A percentile compares a stretch with the other conserved stretches of the same genome.
Evolutionary conservation across 2,329 filamentous ascomycete genomes (phyloP).

Genomic region (Ascocoryne sarcoides): DNA sequence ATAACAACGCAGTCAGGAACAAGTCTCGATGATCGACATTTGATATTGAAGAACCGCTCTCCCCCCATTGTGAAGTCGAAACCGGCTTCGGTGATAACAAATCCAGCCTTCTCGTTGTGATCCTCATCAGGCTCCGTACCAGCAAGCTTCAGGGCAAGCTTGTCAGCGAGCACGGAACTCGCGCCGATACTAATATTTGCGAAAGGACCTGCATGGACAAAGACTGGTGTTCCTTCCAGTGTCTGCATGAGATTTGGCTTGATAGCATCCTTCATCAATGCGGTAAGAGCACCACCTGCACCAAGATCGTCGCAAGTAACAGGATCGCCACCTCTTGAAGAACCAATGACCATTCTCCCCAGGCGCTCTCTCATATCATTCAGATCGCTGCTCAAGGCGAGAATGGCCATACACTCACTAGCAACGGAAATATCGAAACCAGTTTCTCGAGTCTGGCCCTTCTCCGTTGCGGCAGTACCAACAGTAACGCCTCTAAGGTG

Average conservation of each 20-base stretch:
- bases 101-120: constrained; percentile 72
- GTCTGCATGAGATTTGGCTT: constrained; percentile 99
- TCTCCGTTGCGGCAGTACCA: constrained; percentile 82
- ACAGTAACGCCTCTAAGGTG: constrained; percentile 85
- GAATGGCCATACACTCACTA: constrained; percentile 96
- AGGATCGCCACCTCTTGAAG: constrained; percentile 74
- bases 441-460: constrained; percentile 77
- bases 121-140: constrained; percentile 91
- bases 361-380: constrained; percentile 86
- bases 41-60: constrained; percentile 99
- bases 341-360: constrained; percentile 91
- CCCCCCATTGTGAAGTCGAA: constrained; percentile 99
- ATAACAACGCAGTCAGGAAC: constrained; percentile 90
- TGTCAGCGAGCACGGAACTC: constrained; percentile 90
- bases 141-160: constrained; percentile 88
- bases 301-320: constrained; percentile 96
- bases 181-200: constrained; percentile 98
- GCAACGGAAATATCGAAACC: constrained; percentile 98
- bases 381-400: constrained; percentile 83
- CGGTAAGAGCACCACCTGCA: constrained; percentile 82
- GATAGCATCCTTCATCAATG: constrained; percentile 95
- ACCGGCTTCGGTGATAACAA: constrained; percentile 91
- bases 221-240: constrained; percentile 90
- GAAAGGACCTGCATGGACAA: constrained; percentile 95
- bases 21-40: constrained; percentile 90